Base-by-base conservation (phyloP, 805 yeast genomes). In the Yarrowia phangngaensis region DNA sequence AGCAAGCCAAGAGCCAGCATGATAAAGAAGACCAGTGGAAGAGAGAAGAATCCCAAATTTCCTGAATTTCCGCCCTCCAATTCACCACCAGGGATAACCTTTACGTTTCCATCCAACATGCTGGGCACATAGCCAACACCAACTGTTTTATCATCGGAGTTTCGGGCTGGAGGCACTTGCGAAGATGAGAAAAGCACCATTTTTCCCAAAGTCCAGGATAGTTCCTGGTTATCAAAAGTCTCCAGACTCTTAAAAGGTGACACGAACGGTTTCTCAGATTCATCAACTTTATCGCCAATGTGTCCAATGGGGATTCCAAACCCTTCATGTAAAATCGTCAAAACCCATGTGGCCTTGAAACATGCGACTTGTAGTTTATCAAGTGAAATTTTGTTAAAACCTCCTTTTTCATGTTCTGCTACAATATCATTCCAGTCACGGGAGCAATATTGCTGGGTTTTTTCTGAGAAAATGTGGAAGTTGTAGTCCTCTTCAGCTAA, bases 131-230 rank as follows among this genome's bases (percentile, higher is more conserved):
- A 41, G 6, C 48, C 50, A 3, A 45, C 38, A 3, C 23, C 23
- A 3, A 24, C 40, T n/a, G 17, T 32, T n/a, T 30, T 12, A 13
- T 23, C 14, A n/a, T 30, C 38, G 12, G 31, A 24, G 35, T 41
- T 28, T 8, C n/a, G 19, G 3, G 35, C 35, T 3, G 40, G 32
- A 26, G 40, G 40, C 23, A 33, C 32, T 54, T 79, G 80, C 12
- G 89, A 76, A 0, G 95, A 79, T 0, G 95, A 96, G 62, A 80
- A 85, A 9, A 90, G 63, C 4, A 92, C 62, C 20, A 89, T 87
- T 59, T 84, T 82, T 4, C 98, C 99, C 26, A 92, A 63, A 0
- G 97, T 90, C 99, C 99, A 92, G 0, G 96, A 84, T 13, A 92
- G 69, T 56, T 92, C 98, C 4, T 79, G 77, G 2, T 94, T 96